phyloP scores from a whole-genome alignment of 306 rosid species.

The Prinsepia uniflora region DNA sequence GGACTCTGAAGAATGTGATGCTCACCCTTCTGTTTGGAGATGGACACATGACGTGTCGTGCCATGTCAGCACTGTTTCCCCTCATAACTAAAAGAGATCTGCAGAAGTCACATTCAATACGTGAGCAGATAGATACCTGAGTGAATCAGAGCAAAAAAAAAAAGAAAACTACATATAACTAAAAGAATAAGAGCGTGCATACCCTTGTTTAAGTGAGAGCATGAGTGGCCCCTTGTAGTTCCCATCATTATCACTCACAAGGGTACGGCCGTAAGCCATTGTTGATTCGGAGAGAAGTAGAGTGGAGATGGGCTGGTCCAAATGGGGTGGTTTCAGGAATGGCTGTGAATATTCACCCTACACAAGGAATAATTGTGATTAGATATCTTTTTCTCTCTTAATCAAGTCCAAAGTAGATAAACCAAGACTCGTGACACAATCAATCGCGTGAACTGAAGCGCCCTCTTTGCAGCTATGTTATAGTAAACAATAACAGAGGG shows the following conservation, averaged over 20 bases:
- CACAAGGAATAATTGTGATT: conserved; percentile 18
- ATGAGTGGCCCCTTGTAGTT: conserved; percentile 93
- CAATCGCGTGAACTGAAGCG: conserved; percentile 12
- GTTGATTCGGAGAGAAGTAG: conserved; percentile 84
- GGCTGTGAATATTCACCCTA: conserved; percentile 97
- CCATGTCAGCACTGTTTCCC: conserved; percentile 96
- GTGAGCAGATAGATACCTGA: conserved; percentile 19
- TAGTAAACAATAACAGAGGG: conserved; percentile 33
- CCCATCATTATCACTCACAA: conserved; percentile 79
- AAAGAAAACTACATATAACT: conserved; percentile 18
- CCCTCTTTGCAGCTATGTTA: conserved; percentile 21
- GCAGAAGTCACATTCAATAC: conserved; percentile 18
- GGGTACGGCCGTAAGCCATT: conserved; percentile 91
- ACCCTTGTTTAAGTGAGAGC: conserved; percentile 90
- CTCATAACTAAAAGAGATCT: conserved; percentile 95
- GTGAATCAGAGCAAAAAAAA: not conserved
- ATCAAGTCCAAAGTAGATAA: not conserved
- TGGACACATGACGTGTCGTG: conserved; percentile 97
- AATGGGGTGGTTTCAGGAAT: conserved; percentile 94
- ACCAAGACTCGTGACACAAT: conserved; percentile 21
- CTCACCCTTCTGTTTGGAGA: conserved; percentile 69
- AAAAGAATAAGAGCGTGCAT: conserved; percentile 30
- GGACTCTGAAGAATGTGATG: conserved; percentile 76
- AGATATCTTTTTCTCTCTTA: not conserved
- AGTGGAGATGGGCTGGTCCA: conserved; percentile 94